phyloP scores from a whole-genome alignment of 805 yeast genomes.

The Starmerella bombicola region DNA sequence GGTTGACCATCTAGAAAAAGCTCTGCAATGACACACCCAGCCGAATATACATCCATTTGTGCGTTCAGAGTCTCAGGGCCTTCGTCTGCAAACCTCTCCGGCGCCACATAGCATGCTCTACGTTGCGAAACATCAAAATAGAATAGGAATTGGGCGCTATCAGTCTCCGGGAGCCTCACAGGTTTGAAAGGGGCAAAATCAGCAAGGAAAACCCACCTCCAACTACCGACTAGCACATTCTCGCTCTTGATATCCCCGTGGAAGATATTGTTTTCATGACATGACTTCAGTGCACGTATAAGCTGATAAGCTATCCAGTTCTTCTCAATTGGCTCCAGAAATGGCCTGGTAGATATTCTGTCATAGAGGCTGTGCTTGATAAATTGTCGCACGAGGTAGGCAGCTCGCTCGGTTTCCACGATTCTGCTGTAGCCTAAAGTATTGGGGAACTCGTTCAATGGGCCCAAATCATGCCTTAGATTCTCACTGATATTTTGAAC shows the following conservation, averaged over 20 bases:
- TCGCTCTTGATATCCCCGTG: constrained; percentile 94
- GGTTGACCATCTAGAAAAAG: constrained; percentile 77
- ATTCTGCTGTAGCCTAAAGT: constrained; percentile 60
- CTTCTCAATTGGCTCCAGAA: constrained; percentile 67
- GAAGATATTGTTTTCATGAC: constrained; percentile 49
- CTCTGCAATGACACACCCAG: constrained; percentile 76
- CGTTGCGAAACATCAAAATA: constrained; percentile 85
- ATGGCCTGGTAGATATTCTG: constrained; percentile 75
- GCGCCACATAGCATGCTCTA: constrained; percentile 82
- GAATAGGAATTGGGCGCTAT: constrained; percentile 83
- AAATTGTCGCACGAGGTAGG: constrained; percentile 75
- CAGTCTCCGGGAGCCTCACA: constrained; percentile 72
- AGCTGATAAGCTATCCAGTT: constrained; percentile 76
- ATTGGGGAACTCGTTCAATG: constrained; percentile 32
- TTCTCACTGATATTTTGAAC: constrained; percentile 16
- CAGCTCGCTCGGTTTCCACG: constrained; percentile 83
- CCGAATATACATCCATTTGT: constrained; percentile 57
- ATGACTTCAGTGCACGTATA: constrained; percentile 44
- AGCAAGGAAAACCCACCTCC: constrained; percentile 73
- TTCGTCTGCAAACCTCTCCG: constrained; percentile 58
- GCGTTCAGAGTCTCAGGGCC: constrained; percentile 33
- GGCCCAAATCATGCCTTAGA: constrained; percentile 17
- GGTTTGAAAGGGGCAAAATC: constrained; percentile 88
- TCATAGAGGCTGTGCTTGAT: constrained; percentile 75
- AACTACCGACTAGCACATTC: constrained; percentile 71